These are phyloP conservation scores for Setaria viridis DNA, from an alignment of 202 grass and related monocot genomes.

Conservation along the genomic window DNA sequence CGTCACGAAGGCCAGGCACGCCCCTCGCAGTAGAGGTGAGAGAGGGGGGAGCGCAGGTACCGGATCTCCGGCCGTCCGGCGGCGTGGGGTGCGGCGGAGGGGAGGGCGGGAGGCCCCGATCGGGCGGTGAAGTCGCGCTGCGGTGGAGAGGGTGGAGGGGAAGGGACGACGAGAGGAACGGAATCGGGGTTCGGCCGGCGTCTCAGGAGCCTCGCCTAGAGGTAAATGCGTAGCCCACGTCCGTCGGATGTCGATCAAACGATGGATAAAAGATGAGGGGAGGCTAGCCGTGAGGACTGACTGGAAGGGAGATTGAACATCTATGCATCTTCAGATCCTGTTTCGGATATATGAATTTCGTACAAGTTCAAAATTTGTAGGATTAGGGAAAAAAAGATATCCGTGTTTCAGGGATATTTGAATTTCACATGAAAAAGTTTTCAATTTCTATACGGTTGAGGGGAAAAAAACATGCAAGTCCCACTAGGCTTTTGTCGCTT, in stretches of 20 bases:
- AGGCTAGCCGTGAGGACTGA: neutral
- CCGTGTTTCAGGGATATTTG: neutral
- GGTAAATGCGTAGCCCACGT: neutral
- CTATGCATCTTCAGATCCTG: neutral
- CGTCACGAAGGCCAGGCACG: too few species aligned
- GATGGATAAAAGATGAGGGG: neutral
- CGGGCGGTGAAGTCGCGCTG: constrained; percentile 5
- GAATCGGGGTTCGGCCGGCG: neutral
- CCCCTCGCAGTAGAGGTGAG: neutral
- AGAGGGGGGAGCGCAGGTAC: neutral
- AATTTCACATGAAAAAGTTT: neutral
- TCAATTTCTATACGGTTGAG: too few species aligned
- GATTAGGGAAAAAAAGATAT: neutral
- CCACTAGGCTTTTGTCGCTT: too few species aligned
- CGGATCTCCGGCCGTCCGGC: constrained; percentile 6
- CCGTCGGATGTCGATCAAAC: constrained; percentile 32
- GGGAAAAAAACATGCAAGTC: too few species aligned
- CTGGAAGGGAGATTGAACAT: neutral
- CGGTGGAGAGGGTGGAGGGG: neutral
- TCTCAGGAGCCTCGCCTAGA: neutral
- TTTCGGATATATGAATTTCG: neutral
- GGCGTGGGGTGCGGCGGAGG: neutral
- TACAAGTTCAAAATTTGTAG: neutral
- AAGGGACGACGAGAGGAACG: neutral
- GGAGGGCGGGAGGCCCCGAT: neutral